Evolutionary conservation across 2,329 filamentous ascomycete genomes (phyloP), one percentile per base, ranked within the genome.

Genomic region (Penicillium digitatum): DNA sequence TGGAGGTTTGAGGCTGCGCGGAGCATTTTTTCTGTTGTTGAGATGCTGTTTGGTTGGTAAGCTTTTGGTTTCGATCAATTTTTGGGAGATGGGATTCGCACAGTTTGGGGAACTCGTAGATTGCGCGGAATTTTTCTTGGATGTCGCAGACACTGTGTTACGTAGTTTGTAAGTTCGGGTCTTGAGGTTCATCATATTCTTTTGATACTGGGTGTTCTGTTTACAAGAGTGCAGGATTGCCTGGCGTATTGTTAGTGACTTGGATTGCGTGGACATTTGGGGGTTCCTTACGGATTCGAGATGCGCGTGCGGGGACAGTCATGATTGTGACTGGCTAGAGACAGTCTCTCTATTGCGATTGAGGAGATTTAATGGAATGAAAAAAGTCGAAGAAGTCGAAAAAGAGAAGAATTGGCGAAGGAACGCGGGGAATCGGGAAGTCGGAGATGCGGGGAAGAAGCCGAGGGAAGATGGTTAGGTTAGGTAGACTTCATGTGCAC

Each of bases 121-220:
- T 96, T 53, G 12, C 18, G 58, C 90, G 84, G 76, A 97, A 97
- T 73, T 91, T 95, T 64, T 96, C 93, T 77, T 97, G 93, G 60
- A 97, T 81, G 69, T 97, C 93, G 77, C 93, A 97, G 70, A 97
- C 84, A 68, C 92, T 96, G 59, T 40, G 2, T 2, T 32, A 6
- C 12, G 26, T 14, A 5, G 8, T 9, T 37, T 22, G 39, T 55
- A 31, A 49, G 32, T 50, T 8, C 7, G 34, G 24, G 1, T n/a
- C 1, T 35, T 39, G 22, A 12, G 16, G 31, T 0, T 34, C n/a
- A 32, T 3, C 2, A 46, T 20, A 34, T 20, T 11, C 22, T n/a
- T 31, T 45, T 18, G 44, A 16, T 18, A 6, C 9, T 29, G 20
- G 3, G 10, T 10, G 20, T 20, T 42, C n/a, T 27, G 62, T 71